Evolutionary conservation across 139 green algal species (phyloP).

Genomic region (Coccomyxa sp.): DNA sequence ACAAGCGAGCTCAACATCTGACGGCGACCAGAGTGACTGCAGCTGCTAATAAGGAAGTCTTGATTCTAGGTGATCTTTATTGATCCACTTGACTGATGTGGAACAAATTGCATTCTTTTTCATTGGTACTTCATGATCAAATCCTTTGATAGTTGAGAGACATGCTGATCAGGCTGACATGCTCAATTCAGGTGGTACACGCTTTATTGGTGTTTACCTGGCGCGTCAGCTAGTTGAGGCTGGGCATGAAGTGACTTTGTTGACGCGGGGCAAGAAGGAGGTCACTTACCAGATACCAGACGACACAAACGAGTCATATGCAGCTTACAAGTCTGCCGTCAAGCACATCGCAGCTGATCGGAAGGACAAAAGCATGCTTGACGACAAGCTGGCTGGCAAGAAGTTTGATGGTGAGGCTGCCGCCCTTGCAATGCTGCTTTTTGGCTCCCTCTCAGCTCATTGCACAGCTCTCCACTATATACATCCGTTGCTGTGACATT

Average conservation of each 20-base stretch:
- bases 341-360: slow-evolving; percentile 91
- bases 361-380: slow-evolving; percentile 63
- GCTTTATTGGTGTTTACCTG: slow-evolving; percentile 96
- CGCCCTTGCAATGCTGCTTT: too few relatives aligned
- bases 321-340: slow-evolving; percentile 58
- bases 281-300: slow-evolving; percentile 85
- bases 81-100: too few relatives aligned
- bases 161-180: not conserved
- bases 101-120: too few relatives aligned
- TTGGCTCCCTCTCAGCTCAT: not conserved
- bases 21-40: too few relatives aligned
- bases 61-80: too few relatives aligned
- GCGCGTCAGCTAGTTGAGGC: slow-evolving; percentile 81
- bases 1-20: too few relatives aligned
- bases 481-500: not conserved
- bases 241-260: slow-evolving; percentile 91
- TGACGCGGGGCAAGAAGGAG: slow-evolving; percentile 89
- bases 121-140: not conserved
- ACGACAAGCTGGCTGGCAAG: slow-evolving; percentile 51
- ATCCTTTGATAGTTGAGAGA: not conserved
- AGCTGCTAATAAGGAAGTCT: too few relatives aligned
- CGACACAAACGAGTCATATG: slow-evolving; percentile 77
- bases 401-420: slow-evolving; percentile 72
- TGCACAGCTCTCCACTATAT: not conserved
- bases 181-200: slow-evolving; percentile 67